Percentiles rank a stretch among this genome's conserved stretches.
phyloP scores from a whole-genome alignment of 495 filamentous ascomycete species.

The Podospora pseudocomata region DNA sequence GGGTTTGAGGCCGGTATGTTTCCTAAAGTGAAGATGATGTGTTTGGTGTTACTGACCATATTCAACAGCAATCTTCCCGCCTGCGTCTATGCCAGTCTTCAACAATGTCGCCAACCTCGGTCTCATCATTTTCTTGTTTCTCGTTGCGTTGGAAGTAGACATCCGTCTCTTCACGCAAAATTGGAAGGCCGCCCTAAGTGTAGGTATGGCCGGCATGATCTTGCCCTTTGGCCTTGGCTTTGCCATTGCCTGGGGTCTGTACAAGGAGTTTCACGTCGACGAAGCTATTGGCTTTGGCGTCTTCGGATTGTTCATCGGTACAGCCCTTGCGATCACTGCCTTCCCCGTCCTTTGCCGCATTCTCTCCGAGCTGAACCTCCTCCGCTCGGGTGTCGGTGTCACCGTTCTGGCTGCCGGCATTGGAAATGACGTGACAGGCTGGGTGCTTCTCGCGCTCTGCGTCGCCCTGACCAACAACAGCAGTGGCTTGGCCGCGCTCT shows the following conservation, averaged over 20 bases:
- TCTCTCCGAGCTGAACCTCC: constrained; percentile 84
- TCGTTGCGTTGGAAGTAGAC: constrained; percentile 91
- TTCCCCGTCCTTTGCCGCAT: constrained; percentile 96
- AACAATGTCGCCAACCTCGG: constrained; percentile 86
- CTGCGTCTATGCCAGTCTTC: constrained; percentile 67
- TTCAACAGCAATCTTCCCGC: constrained; percentile 66
- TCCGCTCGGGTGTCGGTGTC: constrained; percentile 79
- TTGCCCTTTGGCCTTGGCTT: constrained; percentile 68
- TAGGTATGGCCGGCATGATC: constrained; percentile 81
- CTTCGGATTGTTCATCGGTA: constrained; percentile 90
- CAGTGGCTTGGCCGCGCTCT: constrained; percentile 80
- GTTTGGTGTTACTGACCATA: constrained; percentile 16
- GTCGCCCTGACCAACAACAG: constrained; percentile 91
- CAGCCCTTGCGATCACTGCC: constrained; percentile 92
- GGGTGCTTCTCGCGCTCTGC: constrained; percentile 90
- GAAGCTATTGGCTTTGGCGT: constrained; percentile 65
- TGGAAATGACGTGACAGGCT: constrained; percentile 88
- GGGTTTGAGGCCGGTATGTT: constrained; percentile 66
- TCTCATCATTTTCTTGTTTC: constrained; percentile 84
- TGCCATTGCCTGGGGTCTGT: constrained; percentile 83
- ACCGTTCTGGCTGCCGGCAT: constrained; percentile 92
- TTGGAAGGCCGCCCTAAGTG: constrained; percentile 79
- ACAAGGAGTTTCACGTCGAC: constrained; percentile 66
- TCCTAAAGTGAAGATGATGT: constrained; percentile 31
- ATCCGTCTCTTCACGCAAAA: constrained; percentile 79